Evolutionary conservation across 2,329 filamentous ascomycete species (phyloP).

Genomic region (Fusarium redolens): DNA sequence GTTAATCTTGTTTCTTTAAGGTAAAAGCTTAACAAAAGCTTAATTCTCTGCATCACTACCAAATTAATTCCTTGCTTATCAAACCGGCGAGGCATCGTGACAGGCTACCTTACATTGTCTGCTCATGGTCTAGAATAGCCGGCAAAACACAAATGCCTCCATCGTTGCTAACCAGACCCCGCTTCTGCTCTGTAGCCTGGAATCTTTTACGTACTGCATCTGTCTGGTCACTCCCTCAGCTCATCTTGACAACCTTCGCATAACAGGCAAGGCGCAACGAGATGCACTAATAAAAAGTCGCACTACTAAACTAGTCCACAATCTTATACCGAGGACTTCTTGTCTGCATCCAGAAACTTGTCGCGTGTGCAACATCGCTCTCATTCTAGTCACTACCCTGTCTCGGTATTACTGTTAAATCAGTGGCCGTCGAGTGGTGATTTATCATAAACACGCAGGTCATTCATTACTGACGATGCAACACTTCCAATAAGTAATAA

Average conservation of each 20-base stretch:
- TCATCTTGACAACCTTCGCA: conserved; percentile 3
- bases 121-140: neutral
- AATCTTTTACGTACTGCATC: conserved; percentile 20
- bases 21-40: conserved; percentile 22
- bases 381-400: neutral
- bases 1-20: neutral
- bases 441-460: neutral
- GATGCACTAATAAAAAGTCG: neutral
- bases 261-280: neutral
- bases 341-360: conserved; percentile 7
- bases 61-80: neutral
- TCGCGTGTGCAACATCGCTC: conserved; percentile 1
- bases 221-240: conserved; percentile 1
- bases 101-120: neutral
- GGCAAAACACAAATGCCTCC: conserved; percentile 5
- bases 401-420: neutral
- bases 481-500: neutral
- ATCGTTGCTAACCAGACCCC: conserved; percentile 4
- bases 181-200: conserved; percentile 11
- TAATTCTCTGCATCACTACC: neutral
- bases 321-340: neutral
- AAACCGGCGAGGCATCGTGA: neutral
- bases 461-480: neutral
- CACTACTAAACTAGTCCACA: neutral
- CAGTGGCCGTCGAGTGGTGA: neutral